Conservation (phyloP, 805 yeast genomes). For the Candida gorgasii region DNA sequence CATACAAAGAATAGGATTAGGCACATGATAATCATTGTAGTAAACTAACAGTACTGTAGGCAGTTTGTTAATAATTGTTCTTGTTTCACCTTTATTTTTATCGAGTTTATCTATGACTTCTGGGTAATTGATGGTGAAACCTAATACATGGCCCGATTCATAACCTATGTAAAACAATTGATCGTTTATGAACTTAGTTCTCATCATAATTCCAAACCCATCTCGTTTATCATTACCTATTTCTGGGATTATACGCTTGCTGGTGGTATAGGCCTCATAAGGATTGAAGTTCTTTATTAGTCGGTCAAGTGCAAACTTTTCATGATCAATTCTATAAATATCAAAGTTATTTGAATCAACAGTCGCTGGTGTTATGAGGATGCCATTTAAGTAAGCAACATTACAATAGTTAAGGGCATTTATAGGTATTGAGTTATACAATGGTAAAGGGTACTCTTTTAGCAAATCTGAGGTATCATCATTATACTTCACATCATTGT, state of each 20-base stretch:
- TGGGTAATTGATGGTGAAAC: slow-evolving; percentile 22
- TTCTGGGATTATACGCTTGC: slow-evolving; percentile 14
- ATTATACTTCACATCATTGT: slow-evolving; percentile 17
- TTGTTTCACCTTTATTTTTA: neutral
- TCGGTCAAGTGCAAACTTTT: slow-evolving; percentile 21
- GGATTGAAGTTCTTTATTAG: slow-evolving; percentile 34
- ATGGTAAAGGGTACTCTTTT: slow-evolving; percentile 14
- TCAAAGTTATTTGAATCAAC: slow-evolving; percentile 65
- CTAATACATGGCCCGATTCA: slow-evolving; percentile 65
- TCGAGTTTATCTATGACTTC: neutral
- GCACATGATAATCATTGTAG: slow-evolving; percentile 40
- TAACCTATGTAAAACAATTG: slow-evolving; percentile 52
- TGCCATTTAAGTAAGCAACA: slow-evolving; percentile 42
- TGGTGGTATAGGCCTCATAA: slow-evolving; percentile 16
- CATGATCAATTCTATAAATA: slow-evolving; percentile 44
- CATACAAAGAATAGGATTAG: slow-evolving; percentile 57
- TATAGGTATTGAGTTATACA: slow-evolving; percentile 54
- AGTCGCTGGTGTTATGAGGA: slow-evolving; percentile 62
- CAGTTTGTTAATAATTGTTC: slow-evolving; percentile 26
- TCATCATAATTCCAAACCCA: slow-evolving; percentile 69
- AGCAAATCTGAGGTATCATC: slow-evolving; percentile 24
- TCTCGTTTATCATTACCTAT: slow-evolving; percentile 19
- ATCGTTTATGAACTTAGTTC: slow-evolving; percentile 39
- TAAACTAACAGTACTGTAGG: slow-evolving; percentile 20
- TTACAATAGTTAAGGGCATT: slow-evolving; percentile 74